phyloP scores from a whole-genome alignment of 495 filamentous ascomycete genomes.

The Penicillium verhagenii region DNA sequence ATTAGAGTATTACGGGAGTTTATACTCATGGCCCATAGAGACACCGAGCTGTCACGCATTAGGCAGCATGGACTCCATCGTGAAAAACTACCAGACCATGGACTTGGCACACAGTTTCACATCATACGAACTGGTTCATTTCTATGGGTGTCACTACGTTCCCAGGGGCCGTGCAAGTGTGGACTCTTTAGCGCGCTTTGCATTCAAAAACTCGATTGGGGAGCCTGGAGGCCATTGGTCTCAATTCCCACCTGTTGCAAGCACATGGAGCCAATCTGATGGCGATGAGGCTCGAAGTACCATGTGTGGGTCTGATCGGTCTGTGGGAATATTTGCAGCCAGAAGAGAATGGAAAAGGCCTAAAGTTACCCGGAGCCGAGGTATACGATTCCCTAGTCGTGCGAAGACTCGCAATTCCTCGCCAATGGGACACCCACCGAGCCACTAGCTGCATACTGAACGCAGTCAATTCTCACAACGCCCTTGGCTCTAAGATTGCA shows the following conservation, averaged over 20 bases:
- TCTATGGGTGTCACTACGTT: slow-evolving; percentile 3
- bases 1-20: background rate
- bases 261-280: background rate
- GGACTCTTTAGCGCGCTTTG: slow-evolving; percentile 1
- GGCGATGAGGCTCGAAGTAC: too few relatives aligned
- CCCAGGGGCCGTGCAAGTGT: slow-evolving; percentile 2
- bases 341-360: too few relatives aligned
- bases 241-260: background rate
- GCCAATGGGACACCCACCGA: too few relatives aligned
- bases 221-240: background rate
- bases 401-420: too few relatives aligned
- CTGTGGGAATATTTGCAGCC: background rate
- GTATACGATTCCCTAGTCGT: too few relatives aligned
- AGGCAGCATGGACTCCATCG: background rate
- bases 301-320: background rate
- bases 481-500: too few relatives aligned
- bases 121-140: slow-evolving; percentile 1
- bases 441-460: too few relatives aligned
- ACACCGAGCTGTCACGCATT: slow-evolving; percentile 2
- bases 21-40: background rate
- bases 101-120: background rate
- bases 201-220: background rate
- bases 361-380: too few relatives aligned
- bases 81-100: slow-evolving; percentile 1
- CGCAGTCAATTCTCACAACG: too few relatives aligned